Conservation (phyloP, 2,329 filamentous ascomycete species). For the Aphanoascus verrucosus region DNA sequence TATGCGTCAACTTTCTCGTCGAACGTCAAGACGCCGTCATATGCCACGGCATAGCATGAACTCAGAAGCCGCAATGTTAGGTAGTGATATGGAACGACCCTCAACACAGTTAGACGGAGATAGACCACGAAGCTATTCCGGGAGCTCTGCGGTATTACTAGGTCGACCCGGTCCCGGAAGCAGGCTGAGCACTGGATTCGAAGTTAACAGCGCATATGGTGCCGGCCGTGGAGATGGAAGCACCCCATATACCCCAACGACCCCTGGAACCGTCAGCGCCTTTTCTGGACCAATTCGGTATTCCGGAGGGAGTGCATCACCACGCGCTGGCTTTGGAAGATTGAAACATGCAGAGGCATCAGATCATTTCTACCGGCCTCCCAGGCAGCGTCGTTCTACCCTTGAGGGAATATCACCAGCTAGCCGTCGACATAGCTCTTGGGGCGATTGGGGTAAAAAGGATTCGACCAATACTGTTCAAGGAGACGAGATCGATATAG, state of each 20-base stretch:
- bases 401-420: constrained; percentile 40
- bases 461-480: constrained; percentile 28
- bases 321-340: constrained; percentile 34
- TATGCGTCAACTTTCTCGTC: constrained; percentile 73
- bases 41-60: constrained; percentile 68
- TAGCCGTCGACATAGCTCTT: constrained; percentile 36
- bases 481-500: constrained; percentile 25
- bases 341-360: constrained; percentile 43
- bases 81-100: constrained; percentile 55
- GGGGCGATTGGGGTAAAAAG: constrained; percentile 38
- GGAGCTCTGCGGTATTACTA: constrained; percentile 52
- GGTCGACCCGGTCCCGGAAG: constrained; percentile 40
- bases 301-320: constrained; percentile 35
- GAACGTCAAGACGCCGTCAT: constrained; percentile 53
- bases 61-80: constrained; percentile 72
- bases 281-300: constrained; percentile 54
- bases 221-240: constrained; percentile 48
- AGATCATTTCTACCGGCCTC: constrained; percentile 84
- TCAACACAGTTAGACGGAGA: constrained; percentile 44
- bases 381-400: constrained; percentile 58
- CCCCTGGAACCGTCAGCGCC: constrained; percentile 57
- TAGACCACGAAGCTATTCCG: constrained; percentile 49
- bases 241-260: constrained; percentile 58
- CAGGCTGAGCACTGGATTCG: constrained; percentile 43
- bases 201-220: constrained; percentile 41